Base-by-base conservation (phyloP, 2,329 filamentous ascomycete genomes). In the Cladophialophora exuberans region DNA sequence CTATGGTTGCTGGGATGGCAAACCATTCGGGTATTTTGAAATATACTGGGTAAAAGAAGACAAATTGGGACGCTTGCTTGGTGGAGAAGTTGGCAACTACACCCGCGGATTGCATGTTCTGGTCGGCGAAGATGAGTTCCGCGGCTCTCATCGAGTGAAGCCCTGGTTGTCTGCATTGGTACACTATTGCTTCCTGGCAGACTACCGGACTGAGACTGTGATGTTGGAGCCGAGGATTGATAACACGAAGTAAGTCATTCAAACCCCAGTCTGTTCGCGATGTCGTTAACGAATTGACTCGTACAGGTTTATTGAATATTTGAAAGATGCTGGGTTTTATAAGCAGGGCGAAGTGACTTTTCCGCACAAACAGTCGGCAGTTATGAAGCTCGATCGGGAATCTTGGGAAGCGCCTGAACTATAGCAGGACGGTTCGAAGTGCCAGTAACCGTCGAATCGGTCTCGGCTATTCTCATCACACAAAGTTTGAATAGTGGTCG, bases 41-140 rank as follows among this genome's bases (percentile, higher is more conserved):
- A 82, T 99, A 28, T 99, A 99, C 74, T 99, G 94, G 93, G 90
- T 94, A 3, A 96, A 96, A 67, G 94, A 99, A 69, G 94, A 97
- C 67, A 75, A 79, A 0, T 70, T 99, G 1, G 90, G 89, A 0
- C 81, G 79, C 43, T 79, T 90, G 61, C 72, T 95, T 3, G 85
- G 69, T 0, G 80, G 80, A 18, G 80, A 82, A 3, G 83, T 85
- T 0, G 83, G 82, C 6, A 89, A 96, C 65, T 97, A 88, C 72
- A 93, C 97, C 65, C 80, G 94, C 5, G 94, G 94, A 0, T 74
- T 97, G 15, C 94, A 99, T 67, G 84, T 94, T 10, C 76, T 99
- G 33, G 82, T 99, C 3, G 94, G 94, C 1, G 94, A 97, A 73
- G 86, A 97, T 65, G 95, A 94, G 76, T 95, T 91, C 52, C 80